phyloP scores from a whole-genome alignment of 805 yeast genomes.

The Maudiozyma barnettii region DNA sequence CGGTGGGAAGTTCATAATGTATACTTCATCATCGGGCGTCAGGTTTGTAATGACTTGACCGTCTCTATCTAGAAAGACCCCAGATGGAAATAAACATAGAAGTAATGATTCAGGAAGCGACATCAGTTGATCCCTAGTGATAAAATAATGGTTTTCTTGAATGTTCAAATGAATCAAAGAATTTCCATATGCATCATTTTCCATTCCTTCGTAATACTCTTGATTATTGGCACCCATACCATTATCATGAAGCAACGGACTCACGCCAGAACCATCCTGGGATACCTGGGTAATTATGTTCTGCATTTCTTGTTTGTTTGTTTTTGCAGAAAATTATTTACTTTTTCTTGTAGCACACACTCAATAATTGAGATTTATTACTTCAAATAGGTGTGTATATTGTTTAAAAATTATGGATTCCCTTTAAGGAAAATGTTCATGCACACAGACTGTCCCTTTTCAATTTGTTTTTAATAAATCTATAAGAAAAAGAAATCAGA shows the following conservation, averaged over 20 bases:
- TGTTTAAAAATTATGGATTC: too few species aligned
- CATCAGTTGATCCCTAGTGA: constrained; percentile 83
- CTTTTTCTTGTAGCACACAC: too few species aligned
- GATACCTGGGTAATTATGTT: constrained; percentile 66
- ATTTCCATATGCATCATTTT: constrained; percentile 33
- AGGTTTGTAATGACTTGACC: constrained; percentile 73
- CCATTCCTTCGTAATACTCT: constrained; percentile 4
- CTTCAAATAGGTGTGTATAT: too few species aligned
- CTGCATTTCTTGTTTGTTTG: constrained; percentile 12
- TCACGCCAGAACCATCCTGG: constrained; percentile 26
- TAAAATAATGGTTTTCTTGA: constrained; percentile 62
- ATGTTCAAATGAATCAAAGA: constrained; percentile 69
- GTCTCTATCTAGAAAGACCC: constrained; percentile 68
- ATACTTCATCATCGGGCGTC: constrained; percentile 71
- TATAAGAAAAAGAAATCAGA: too few species aligned
- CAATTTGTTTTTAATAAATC: too few species aligned
- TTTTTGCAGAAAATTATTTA: neutral
- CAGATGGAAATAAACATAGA: constrained; percentile 81
- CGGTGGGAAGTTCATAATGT: constrained; percentile 72
- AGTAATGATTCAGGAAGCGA: constrained; percentile 84
- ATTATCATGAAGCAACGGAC: constrained; percentile 4
- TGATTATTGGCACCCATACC: neutral
- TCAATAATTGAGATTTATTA: too few species aligned
- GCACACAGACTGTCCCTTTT: too few species aligned
- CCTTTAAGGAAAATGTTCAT: too few species aligned